phyloP scores from a whole-genome alignment of 176 grass and related monocot genomes.

The Eleusine indica region DNA sequence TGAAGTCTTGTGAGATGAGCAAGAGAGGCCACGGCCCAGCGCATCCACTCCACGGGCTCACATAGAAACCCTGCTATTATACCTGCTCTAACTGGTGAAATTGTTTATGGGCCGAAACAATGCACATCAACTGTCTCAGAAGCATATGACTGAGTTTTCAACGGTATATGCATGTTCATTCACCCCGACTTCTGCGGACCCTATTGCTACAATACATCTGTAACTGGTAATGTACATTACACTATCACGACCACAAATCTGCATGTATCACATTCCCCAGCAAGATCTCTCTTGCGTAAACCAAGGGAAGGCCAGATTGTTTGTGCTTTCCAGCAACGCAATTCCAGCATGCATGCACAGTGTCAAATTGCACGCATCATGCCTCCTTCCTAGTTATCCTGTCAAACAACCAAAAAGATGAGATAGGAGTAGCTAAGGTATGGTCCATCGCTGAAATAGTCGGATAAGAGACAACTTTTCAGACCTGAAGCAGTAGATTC shows the following conservation, averaged over 20 bases:
- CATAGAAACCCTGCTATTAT: not conserved
- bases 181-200: not conserved
- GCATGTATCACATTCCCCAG: not conserved
- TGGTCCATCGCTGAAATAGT: not conserved
- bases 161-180: not conserved
- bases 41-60: not conserved
- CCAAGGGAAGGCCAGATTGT: not conserved
- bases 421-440: not conserved
- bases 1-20: not conserved
- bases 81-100: not conserved
- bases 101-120: not conserved
- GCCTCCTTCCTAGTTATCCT: constrained; percentile 99
- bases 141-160: not conserved
- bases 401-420: constrained; percentile 30
- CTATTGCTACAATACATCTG: not conserved
- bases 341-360: not conserved
- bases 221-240: not conserved
- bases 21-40: not conserved
- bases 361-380: constrained; percentile 6
- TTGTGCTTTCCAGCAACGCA: not conserved
- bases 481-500: constrained; percentile 98
- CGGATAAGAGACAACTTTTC: not conserved
- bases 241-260: not conserved
- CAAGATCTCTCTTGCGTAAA: not conserved
- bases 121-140: not conserved